Evolutionary conservation across 2,329 filamentous ascomycete genomes (phyloP), one percentile per base, ranked within the genome.

Genomic region (Cephalotrichum gorgonifer): DNA sequence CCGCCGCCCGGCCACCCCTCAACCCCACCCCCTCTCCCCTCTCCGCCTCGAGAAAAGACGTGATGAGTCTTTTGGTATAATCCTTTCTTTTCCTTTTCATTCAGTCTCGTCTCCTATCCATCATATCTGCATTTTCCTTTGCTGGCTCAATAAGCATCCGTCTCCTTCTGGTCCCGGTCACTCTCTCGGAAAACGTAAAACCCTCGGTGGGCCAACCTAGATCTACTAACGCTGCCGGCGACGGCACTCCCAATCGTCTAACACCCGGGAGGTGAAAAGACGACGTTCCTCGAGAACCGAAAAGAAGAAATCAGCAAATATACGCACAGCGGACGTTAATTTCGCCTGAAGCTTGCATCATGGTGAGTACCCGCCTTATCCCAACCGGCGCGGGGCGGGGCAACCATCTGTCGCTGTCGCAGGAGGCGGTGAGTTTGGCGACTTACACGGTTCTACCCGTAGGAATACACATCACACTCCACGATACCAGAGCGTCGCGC

Each of bases 401-500:
- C n/a, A n/a, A n/a, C 33, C 33, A 33, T 28, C 22, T 11, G 4
- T n/a, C n/a, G 23, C n/a, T 46, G 28, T 20, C 17, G 30, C n/a
- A n/a, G 14, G 27, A 7, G 14, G 30, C 23, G 20, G 30, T 17
- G 30, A 33, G 20, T 25, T 11, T 25, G 23, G 22, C n/a, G 22
- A 28, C 46, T 48, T 48, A 48, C 46, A 42, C 38, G 15, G 17
- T 6, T 22, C 9, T 20, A 17, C n/a, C n/a, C 26, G 23, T 31
- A 48, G 46, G 38, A 48, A n/a, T 35, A 49, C n/a, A 22, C 20
- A n/a, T 23, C 42, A 11, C 47, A 42, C 22, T 41, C 39, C 25
- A 49, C 30, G 23, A 49, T 51, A 50, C 50, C 51, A 48, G 39
- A 53, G 57, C 52, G 54, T 46, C 44, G 50, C 54, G 52, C 52